Percentiles rank a stretch among this genome's conserved stretches.
phyloP scores from a whole-genome alignment of 139 green algal genomes.

The Micractinium sp. region DNA sequence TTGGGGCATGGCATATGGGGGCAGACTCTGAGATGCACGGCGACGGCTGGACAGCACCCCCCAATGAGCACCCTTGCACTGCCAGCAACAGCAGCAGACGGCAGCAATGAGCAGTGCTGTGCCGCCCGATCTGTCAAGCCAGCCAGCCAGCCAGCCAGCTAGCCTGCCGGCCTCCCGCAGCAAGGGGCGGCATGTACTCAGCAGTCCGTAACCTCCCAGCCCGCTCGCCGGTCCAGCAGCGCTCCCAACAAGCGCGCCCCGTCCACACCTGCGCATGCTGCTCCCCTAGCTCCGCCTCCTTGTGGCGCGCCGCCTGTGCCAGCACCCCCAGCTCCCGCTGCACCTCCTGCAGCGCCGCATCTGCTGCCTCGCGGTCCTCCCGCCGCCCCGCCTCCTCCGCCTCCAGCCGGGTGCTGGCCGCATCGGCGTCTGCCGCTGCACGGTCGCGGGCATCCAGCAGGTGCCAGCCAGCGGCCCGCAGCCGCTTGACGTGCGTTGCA shows the following conservation, averaged over 20 bases:
- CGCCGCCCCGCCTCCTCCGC: constrained; percentile 30
- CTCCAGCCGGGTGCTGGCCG: constrained; percentile 9
- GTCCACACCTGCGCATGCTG: constrained; percentile 10
- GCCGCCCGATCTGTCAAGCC: no score
- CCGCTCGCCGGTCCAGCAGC: not conserved
- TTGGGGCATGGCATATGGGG: no score
- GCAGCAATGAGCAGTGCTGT: no score
- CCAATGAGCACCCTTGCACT: no score
- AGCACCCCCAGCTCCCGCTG: constrained; percentile 53
- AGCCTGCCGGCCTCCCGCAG: not conserved
- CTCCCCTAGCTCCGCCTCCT: constrained; percentile 54
- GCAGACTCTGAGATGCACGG: no score
- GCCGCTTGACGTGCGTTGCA: constrained; percentile 49
- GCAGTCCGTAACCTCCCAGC: no score
- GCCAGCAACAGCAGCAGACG: not conserved
- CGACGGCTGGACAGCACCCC: no score
- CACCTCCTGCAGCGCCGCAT: constrained; percentile 49
- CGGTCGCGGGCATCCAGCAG: constrained; percentile 33
- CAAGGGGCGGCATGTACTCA: not conserved
- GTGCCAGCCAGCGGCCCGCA: constrained; percentile 56
- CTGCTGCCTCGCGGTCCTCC: constrained; percentile 45
- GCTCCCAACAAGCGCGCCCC: not conserved
- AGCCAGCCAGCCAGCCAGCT: no score
- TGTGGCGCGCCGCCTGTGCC: constrained; percentile 52
- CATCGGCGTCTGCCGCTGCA: constrained; percentile 16